Evolutionary conservation across 2,329 filamentous ascomycete species (phyloP).

Genomic region (Fusarium secorum): DNA sequence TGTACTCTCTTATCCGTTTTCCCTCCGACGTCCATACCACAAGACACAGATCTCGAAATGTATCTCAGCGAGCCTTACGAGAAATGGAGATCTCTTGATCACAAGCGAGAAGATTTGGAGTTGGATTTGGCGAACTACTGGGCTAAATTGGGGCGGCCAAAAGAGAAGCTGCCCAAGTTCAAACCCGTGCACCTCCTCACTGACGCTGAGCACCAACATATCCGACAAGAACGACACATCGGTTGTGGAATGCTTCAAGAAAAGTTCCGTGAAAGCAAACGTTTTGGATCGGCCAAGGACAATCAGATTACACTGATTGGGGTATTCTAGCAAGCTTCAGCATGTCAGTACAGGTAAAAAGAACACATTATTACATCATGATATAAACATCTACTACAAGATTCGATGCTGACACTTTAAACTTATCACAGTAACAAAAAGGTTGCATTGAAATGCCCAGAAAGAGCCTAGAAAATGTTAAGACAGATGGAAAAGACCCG

Average conservation of each 20-base stretch:
- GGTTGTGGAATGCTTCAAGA: background rate
- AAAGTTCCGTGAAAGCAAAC: no score
- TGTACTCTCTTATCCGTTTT: accelerated
- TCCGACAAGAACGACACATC: background rate
- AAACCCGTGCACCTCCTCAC: background rate
- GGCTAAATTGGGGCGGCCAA: background rate
- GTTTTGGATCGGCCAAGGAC: background rate
- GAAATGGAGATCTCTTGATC: background rate
- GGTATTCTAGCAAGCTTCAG: background rate
- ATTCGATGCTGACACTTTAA: background rate
- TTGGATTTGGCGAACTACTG: background rate
- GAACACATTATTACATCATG: background rate
- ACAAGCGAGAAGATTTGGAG: no score
- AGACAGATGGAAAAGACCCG: background rate
- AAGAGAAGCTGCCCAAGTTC: background rate
- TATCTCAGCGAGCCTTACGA: background rate
- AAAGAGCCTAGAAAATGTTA: background rate
- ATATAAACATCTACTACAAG: background rate
- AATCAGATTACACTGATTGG: background rate
- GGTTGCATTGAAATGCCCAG: background rate
- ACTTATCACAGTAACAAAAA: background rate
- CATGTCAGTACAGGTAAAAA: background rate
- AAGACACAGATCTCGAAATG: background rate
- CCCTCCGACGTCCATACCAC: background rate
- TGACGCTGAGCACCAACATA: background rate